Evolutionary conservation across 441 rosid genomes (phyloP).

Genomic region (Syzygium malaccense): DNA sequence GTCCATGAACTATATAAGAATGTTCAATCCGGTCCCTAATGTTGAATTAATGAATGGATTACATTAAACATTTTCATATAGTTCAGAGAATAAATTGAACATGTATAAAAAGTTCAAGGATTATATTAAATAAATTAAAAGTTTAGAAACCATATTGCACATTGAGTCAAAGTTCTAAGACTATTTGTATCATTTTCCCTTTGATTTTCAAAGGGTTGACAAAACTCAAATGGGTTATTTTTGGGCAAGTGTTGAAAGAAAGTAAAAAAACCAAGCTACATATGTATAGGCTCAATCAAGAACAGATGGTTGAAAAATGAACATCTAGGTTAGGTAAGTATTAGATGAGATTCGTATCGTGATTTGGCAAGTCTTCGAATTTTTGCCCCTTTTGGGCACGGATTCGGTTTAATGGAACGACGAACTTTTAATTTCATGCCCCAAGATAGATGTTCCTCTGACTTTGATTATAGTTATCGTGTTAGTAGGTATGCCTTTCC

Average conservation of each 20-base stretch:
- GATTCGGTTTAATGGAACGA: background rate
- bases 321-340: background rate
- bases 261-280: background rate
- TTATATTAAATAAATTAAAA: no score
- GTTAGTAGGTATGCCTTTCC: background rate
- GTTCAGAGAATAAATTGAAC: no score
- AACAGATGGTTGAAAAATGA: background rate
- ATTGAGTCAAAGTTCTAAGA: no score
- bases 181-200: no score
- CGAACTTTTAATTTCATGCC: background rate
- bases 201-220: background rate
- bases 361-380: background rate
- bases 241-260: background rate
- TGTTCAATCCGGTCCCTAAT: no score
- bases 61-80: no score
- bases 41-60: no score
- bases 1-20: no score
- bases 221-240: background rate
- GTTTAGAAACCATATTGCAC: no score
- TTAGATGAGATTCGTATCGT: background rate
- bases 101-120: no score
- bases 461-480: background rate
- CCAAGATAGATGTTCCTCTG: fast-evolving
- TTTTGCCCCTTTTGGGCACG: background rate
- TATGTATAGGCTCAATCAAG: background rate